Evolutionary conservation across 345 rosid species (phyloP).

Genomic region (Cardamine chenopodiifolia): DNA sequence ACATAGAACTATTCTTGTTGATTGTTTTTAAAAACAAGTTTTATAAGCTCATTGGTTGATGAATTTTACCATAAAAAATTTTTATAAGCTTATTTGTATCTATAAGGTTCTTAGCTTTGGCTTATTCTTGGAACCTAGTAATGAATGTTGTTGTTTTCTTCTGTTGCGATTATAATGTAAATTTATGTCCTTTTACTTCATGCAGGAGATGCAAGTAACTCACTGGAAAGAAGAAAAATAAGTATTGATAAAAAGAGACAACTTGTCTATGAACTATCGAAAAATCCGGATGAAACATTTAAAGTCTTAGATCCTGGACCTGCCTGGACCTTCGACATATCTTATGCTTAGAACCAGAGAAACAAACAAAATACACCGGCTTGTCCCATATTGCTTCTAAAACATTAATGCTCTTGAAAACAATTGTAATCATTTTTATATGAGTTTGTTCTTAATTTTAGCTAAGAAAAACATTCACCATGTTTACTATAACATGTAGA

Average conservation of each 20-base stretch:
- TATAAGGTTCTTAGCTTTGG: too few species aligned
- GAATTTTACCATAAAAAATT: neutral
- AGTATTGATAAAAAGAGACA: slow-evolving; percentile 57
- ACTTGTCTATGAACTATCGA: too few species aligned
- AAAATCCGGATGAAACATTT: slow-evolving; percentile 46
- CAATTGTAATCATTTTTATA: too few species aligned
- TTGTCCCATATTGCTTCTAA: slow-evolving; percentile 17
- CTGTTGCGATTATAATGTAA: neutral
- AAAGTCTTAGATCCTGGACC: slow-evolving; percentile 55
- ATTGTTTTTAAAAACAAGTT: neutral
- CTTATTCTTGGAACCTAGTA: too few species aligned
- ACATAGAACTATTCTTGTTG: neutral
- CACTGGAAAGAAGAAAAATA: slow-evolving; percentile 49
- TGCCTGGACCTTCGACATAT: slow-evolving; percentile 60
- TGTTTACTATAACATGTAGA: too few species aligned
- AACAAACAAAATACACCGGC: slow-evolving; percentile 56
- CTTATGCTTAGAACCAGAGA: slow-evolving; percentile 60
- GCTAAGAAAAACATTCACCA: too few species aligned
- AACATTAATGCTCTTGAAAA: too few species aligned
- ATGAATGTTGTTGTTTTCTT: neutral
- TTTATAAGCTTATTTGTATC: too few species aligned
- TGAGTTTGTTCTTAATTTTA: too few species aligned
- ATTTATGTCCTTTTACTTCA: neutral
- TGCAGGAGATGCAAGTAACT: slow-evolving; percentile 34
- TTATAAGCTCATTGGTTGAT: neutral